Evolutionary conservation across 2,329 filamentous ascomycete species (phyloP).

Genomic region (Pyricularia sp.): DNA sequence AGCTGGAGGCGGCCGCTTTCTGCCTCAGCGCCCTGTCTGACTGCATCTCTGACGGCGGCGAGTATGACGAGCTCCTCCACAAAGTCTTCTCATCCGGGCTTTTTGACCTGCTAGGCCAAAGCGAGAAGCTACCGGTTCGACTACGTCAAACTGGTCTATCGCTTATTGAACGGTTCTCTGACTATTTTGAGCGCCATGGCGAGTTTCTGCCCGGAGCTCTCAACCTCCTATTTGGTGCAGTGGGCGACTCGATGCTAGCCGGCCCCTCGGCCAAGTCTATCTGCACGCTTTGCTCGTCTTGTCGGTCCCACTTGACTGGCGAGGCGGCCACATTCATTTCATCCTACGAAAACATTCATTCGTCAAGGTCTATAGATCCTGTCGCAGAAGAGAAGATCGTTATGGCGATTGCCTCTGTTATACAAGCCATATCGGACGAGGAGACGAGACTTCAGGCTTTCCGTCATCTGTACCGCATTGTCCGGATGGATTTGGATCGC

Average conservation of each 20-base stretch:
- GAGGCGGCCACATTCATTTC: constrained; percentile 57
- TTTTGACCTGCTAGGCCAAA: constrained; percentile 38
- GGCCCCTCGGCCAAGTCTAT: constrained; percentile 65
- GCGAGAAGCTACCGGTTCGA: constrained; percentile 43
- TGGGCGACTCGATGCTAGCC: constrained; percentile 49
- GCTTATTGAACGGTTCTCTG: constrained; percentile 58
- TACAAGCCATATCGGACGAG: constrained; percentile 55
- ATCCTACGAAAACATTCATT: constrained; percentile 56
- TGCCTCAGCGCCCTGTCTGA: constrained; percentile 57
- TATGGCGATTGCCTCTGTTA: constrained; percentile 60
- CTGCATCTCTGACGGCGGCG: constrained; percentile 43
- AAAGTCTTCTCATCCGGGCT: constrained; percentile 49
- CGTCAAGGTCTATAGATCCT: constrained; percentile 47
- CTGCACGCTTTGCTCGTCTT: constrained; percentile 60
- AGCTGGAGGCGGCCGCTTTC: constrained; percentile 47
- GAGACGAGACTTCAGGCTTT: constrained; percentile 39
- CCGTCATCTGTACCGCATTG: constrained; percentile 43
- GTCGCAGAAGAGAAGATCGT: constrained; percentile 61
- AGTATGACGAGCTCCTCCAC: constrained; percentile 44
- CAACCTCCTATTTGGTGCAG: constrained; percentile 59
- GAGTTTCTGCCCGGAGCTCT: constrained; percentile 56
- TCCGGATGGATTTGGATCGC: constrained; percentile 47
- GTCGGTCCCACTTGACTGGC: constrained; percentile 51
- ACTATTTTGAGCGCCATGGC: constrained; percentile 62
- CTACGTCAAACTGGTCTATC: constrained; percentile 56